Evolutionary conservation across 1,139 yeast species (phyloP).

Genomic region (Blastobotrys proliferans): DNA sequence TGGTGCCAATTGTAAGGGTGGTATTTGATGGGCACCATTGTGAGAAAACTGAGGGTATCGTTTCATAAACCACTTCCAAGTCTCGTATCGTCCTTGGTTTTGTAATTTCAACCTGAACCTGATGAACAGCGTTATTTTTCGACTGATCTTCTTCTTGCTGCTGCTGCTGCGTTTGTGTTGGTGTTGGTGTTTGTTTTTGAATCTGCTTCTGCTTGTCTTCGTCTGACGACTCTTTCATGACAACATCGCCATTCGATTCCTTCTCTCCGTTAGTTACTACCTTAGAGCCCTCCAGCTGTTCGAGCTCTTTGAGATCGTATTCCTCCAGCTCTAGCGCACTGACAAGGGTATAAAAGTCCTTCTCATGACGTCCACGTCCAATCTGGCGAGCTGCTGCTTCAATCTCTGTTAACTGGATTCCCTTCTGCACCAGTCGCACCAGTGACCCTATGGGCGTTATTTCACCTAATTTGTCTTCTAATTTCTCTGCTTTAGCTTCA

Average conservation of each 20-base stretch:
- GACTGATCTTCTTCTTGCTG: background rate
- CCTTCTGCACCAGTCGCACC: slow-evolving; percentile 79
- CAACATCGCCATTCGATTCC: slow-evolving; percentile 1
- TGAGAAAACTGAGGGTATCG: slow-evolving; percentile 21
- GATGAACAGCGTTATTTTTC: too few relatives aligned
- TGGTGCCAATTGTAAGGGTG: slow-evolving; percentile 24
- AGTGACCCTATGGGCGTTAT: slow-evolving; percentile 68
- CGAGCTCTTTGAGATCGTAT: slow-evolving; percentile 18
- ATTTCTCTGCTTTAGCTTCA: slow-evolving; percentile 58
- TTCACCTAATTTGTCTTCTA: slow-evolving; percentile 49
- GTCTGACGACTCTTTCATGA: slow-evolving; percentile 6
- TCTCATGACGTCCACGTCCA: slow-evolving; percentile 25
- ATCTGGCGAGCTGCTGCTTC: slow-evolving; percentile 45
- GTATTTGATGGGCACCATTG: slow-evolving; percentile 25
- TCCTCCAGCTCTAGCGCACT: slow-evolving; percentile 35
- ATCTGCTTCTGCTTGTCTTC: slow-evolving; percentile 9
- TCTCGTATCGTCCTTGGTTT: slow-evolving; percentile 10
- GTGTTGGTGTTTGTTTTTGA: background rate
- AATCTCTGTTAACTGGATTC: slow-evolving; percentile 64
- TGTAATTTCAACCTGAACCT: slow-evolving; percentile 7
- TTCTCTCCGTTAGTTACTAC: slow-evolving; percentile 1
- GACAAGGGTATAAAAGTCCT: slow-evolving; percentile 34
- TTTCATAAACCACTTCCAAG: slow-evolving; percentile 12
- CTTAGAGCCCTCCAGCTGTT: slow-evolving; percentile 11
- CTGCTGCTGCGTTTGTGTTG: background rate